phyloP scores from a whole-genome alignment of 805 yeast species.

The Lipomyces orientalis region DNA sequence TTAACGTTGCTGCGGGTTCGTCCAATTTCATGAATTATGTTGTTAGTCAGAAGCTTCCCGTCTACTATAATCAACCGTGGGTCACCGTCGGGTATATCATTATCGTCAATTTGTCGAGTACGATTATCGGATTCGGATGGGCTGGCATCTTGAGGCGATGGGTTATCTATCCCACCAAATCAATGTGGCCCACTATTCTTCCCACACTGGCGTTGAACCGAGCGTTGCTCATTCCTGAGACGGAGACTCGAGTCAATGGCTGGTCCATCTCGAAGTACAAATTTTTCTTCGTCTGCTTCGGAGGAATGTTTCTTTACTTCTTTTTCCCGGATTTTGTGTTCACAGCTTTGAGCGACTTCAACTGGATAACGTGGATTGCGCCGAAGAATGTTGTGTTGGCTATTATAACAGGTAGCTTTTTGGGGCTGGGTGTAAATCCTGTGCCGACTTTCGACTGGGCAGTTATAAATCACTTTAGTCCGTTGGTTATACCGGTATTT shows the following conservation, averaged over 20 bases:
- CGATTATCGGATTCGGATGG: conserved; percentile 68
- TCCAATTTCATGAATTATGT: conserved; percentile 6
- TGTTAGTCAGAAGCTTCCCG: conserved; percentile 11
- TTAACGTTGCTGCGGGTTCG: conserved; percentile 15
- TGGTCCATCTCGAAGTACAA: conserved; percentile 62
- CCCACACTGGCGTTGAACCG: conserved; percentile 54
- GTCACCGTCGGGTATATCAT: conserved; percentile 58
- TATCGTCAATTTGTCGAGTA: conserved; percentile 58
- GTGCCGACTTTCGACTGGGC: conserved; percentile 52
- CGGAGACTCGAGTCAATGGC: conserved; percentile 57
- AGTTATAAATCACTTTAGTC: conserved; percentile 41
- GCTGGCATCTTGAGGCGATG: conserved; percentile 68
- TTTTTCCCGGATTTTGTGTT: conserved; percentile 73
- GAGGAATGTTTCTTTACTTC: conserved; percentile 58
- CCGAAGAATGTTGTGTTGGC: conserved; percentile 55
- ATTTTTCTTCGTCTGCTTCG: conserved; percentile 54
- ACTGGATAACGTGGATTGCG: conserved; percentile 53
- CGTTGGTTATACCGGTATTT: conserved; percentile 54
- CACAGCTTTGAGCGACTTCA: conserved; percentile 63
- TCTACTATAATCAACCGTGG: conserved; percentile 47
- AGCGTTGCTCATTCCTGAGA: conserved; percentile 45
- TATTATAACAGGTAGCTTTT: conserved; percentile 59
- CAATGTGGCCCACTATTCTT: conserved; percentile 61
- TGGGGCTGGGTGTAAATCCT: conserved; percentile 57
- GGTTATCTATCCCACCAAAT: conserved; percentile 61